A percentile compares a stretch with the other conserved stretches of the same genome.
phyloP scores from a whole-genome alignment of 1,284 basidiomycete genomes.

The Apiotrichum gracile region DNA sequence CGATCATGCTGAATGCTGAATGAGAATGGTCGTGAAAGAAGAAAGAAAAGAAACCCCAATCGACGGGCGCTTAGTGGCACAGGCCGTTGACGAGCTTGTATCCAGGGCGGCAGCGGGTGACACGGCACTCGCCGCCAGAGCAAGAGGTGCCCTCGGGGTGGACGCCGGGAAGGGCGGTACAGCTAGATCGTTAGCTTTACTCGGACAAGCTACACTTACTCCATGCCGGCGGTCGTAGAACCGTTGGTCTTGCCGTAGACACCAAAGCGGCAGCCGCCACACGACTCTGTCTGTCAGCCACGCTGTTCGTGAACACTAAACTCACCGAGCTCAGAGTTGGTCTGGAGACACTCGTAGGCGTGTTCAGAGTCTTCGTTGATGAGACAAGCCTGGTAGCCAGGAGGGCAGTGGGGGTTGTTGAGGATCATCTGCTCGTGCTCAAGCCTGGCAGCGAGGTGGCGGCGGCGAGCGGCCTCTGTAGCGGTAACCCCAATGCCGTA shows the following conservation, averaged over 20 bases:
- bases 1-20: too few species aligned
- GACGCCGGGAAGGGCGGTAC: background rate
- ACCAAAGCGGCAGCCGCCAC: conserved; percentile 1
- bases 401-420: conserved; percentile 1
- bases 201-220: background rate
- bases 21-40: too few species aligned
- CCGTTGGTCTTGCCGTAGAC: background rate
- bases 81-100: background rate
- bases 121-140: background rate
- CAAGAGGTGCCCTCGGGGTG: background rate
- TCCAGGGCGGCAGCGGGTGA: background rate
- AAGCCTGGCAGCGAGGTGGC: background rate
- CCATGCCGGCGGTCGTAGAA: background rate
- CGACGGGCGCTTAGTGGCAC: background rate
- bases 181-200: background rate
- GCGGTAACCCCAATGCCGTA: background rate
- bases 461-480: background rate
- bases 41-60: too few species aligned
- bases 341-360: conserved; percentile 1
- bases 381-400: background rate
- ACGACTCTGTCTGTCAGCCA: background rate
- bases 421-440: background rate
- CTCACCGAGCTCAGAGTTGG: background rate
- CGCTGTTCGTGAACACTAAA: background rate
- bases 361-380: background rate